Evolutionary conservation across 306 rosid species (phyloP).

Genomic region (Dryas alaskensis): DNA sequence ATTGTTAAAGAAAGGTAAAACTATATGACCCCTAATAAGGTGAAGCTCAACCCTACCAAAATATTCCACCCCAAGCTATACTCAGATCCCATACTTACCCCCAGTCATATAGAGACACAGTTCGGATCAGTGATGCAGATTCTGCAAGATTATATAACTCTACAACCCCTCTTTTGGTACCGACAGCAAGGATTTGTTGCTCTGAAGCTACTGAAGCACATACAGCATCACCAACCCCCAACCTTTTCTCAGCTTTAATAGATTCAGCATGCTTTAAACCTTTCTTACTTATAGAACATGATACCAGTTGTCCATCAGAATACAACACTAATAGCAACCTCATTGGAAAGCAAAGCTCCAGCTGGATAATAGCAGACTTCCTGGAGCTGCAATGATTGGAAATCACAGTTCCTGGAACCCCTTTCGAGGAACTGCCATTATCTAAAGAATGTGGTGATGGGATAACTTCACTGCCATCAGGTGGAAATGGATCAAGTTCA

Average conservation of each 20-base stretch:
- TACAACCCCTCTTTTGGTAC: slow-evolving; percentile 84
- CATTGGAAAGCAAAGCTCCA: slow-evolving; percentile 70
- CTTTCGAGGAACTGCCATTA: slow-evolving; percentile 60
- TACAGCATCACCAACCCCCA: slow-evolving; percentile 80
- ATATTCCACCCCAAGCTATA: slow-evolving; percentile 16
- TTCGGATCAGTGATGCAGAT: slow-evolving; percentile 61
- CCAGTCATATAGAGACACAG: slow-evolving; percentile 89
- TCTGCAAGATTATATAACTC: slow-evolving; percentile 88
- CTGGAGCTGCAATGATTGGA: slow-evolving; percentile 35
- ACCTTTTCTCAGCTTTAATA: slow-evolving; percentile 69
- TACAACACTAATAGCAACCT: slow-evolving; percentile 82
- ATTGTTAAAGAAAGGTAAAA: neutral
- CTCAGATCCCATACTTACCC: slow-evolving; percentile 62
- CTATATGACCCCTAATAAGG: neutral
- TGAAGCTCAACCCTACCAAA: slow-evolving; percentile 23
- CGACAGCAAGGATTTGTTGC: slow-evolving; percentile 95
- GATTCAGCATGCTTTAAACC: slow-evolving; percentile 80
- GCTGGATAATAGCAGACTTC: slow-evolving; percentile 69
- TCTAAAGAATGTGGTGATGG: slow-evolving; percentile 49
- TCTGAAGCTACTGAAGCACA: slow-evolving; percentile 76
- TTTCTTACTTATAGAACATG: slow-evolving; percentile 83
- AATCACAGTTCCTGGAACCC: slow-evolving; percentile 39
- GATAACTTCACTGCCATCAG: slow-evolving; percentile 41
- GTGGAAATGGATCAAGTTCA: slow-evolving; percentile 54
- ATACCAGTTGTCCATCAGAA: slow-evolving; percentile 78